Evolutionary conservation across 2,329 filamentous ascomycete genomes (phyloP).

Genomic region (Aspergillus sp.): DNA sequence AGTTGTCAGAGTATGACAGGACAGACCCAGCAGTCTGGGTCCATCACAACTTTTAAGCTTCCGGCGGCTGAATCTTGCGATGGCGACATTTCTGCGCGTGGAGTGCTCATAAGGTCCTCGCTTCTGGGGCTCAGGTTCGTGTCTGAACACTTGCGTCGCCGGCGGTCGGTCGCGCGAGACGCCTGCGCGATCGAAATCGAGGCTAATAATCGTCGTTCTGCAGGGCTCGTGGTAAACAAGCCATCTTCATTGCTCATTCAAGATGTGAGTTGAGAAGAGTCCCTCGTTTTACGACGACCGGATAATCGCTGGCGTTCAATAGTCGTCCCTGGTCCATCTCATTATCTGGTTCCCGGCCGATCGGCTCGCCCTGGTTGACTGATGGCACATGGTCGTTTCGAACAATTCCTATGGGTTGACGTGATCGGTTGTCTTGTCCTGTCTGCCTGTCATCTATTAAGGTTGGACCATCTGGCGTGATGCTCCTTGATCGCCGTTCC

Average conservation of each 20-base stretch:
- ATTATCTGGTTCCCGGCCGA: neutral
- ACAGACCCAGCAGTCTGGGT: neutral
- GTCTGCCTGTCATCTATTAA: neutral
- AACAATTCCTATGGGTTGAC: neutral
- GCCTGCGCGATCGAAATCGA: neutral
- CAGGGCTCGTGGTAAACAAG: neutral
- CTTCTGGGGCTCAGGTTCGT: neutral
- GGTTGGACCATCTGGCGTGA: neutral
- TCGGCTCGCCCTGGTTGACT: neutral
- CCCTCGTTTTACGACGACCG: neutral
- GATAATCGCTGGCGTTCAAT: neutral
- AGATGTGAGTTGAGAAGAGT: neutral
- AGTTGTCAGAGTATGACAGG: neutral
- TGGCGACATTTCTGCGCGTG: constrained; percentile 3
- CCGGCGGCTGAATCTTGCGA: constrained; percentile 1
- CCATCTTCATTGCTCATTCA: neutral
- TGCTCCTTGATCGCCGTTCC: neutral
- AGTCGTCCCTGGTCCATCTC: neutral
- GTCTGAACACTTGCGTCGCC: too few relatives aligned
- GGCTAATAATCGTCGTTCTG: neutral
- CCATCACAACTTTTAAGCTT: neutral
- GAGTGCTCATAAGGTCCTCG: constrained; percentile 2
- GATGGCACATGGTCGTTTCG: neutral
- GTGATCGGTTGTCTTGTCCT: neutral
- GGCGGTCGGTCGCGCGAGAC: neutral